These are phyloP conservation scores for Fusarium sp. DNA, from an alignment of 2,329 filamentous ascomycete genomes.

Conservation along the genomic window DNA sequence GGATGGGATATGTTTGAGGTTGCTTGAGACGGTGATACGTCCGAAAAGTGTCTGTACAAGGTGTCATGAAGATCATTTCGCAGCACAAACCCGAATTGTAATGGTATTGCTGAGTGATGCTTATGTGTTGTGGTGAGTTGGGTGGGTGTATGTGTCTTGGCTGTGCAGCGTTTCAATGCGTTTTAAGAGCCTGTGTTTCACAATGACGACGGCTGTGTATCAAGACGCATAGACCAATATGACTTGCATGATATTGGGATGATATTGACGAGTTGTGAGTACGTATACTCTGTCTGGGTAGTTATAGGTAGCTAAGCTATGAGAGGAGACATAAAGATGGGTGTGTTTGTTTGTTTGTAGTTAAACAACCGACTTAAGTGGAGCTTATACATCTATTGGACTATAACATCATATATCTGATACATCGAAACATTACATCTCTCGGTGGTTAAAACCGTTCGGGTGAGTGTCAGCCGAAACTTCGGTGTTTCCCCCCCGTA, in stretches of 20 bases:
- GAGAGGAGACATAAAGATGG: neutral
- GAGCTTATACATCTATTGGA: neutral
- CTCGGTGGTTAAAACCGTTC: neutral
- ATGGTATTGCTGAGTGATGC: constrained; percentile 7
- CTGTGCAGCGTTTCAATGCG: constrained; percentile 13
- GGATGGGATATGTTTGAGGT: constrained; percentile 24
- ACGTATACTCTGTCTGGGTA: neutral
- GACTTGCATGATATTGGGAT: constrained; percentile 16
- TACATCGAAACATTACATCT: neutral
- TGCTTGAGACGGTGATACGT: constrained; percentile 27
- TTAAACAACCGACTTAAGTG: neutral
- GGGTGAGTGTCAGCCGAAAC: constrained; percentile 16
- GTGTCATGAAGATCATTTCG: constrained; percentile 27
- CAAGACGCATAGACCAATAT: constrained; percentile 1
- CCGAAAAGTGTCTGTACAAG: constrained; percentile 21
- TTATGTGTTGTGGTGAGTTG: neutral
- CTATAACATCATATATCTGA: neutral
- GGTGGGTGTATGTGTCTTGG: constrained; percentile 22
- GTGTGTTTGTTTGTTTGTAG: neutral
- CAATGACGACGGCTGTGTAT: constrained; percentile 16
- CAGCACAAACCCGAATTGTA: constrained; percentile 35
- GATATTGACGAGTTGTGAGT: neutral
- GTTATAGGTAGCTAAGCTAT: neutral
- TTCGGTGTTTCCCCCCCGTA: constrained; percentile 2
- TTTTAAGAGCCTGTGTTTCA: constrained; percentile 34